Evolutionary conservation across 768 basidiomycete genomes (phyloP).

Genomic region (Boletus sp.): DNA sequence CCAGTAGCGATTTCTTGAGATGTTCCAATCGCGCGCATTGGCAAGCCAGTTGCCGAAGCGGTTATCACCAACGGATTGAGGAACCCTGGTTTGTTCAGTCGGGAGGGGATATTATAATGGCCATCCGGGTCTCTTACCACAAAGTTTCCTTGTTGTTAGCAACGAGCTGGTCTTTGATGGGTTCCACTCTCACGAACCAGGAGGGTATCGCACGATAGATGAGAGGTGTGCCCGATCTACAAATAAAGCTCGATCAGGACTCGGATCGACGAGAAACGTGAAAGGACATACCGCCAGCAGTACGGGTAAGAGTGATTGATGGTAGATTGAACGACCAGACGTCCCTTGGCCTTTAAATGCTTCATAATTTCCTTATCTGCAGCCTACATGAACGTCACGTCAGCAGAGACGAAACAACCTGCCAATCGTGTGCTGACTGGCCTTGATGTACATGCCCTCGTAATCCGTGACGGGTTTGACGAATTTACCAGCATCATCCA

Average conservation of each 20-base stretch:
- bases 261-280: neutral
- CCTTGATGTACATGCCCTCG: constrained; percentile 87
- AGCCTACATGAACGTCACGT: constrained; percentile 44
- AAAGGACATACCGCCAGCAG: constrained; percentile 80
- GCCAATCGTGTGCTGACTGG: constrained; percentile 25
- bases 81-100: constrained; percentile 63
- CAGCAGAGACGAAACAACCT: neutral
- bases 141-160: constrained; percentile 86
- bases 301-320: constrained; percentile 92
- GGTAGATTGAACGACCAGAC: constrained; percentile 84
- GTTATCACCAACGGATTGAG: constrained; percentile 84
- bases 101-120: neutral
- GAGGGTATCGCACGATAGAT: constrained; percentile 94
- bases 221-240: constrained; percentile 89
- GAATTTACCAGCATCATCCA: constrained; percentile 88
- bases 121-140: constrained; percentile 54
- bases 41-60: constrained; percentile 97
- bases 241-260: neutral
- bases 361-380: constrained; percentile 97
- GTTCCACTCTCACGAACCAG: constrained; percentile 93
- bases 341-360: constrained; percentile 79
- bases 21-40: constrained; percentile 99
- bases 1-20: constrained; percentile 99
- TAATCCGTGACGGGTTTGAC: constrained; percentile 90
- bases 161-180: constrained; percentile 83